phyloP scores from a whole-genome alignment of 306 rosid genomes.

The Bauhinia variegata region DNA sequence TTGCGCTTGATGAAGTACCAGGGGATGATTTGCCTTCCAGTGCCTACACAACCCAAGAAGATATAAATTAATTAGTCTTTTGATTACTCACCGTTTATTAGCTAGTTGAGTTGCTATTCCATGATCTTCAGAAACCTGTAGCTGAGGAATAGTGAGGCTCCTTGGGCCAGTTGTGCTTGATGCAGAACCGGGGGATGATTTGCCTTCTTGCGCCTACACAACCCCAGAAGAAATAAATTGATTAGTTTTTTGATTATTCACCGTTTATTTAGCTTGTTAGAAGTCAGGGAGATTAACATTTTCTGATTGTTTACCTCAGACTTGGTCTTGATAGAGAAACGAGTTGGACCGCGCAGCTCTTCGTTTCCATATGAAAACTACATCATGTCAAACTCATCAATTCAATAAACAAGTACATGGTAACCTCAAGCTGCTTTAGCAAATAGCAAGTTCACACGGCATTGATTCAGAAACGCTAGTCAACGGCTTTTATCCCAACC shows the following conservation, averaged over 20 bases:
- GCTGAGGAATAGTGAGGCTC: no score
- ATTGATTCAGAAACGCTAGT: conserved; percentile 1
- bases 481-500: conserved; percentile 6
- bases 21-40: conserved; percentile 34
- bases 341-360: conserved; percentile 46
- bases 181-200: no score
- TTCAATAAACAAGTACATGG: neutral
- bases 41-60: conserved; percentile 36
- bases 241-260: no score
- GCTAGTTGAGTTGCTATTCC: conserved; percentile 26
- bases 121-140: conserved; percentile 22
- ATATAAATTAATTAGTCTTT: conserved; percentile 11
- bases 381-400: conserved; percentile 34
- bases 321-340: conserved; percentile 44
- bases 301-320: conserved; percentile 50
- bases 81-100: no score
- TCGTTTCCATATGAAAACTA: conserved; percentile 66
- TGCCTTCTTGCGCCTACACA: no score
- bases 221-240: no score
- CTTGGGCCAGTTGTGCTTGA: conserved; percentile 36
- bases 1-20: conserved; percentile 30
- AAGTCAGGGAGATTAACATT: neutral
- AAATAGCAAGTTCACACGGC: conserved; percentile 17
- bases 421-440: conserved; percentile 29
- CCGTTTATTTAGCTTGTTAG: conserved; percentile 10